Evolutionary conservation across 768 basidiomycete genomes (phyloP), one percentile per base, ranked within the genome.

Genomic region (Termitomyces sp.): DNA sequence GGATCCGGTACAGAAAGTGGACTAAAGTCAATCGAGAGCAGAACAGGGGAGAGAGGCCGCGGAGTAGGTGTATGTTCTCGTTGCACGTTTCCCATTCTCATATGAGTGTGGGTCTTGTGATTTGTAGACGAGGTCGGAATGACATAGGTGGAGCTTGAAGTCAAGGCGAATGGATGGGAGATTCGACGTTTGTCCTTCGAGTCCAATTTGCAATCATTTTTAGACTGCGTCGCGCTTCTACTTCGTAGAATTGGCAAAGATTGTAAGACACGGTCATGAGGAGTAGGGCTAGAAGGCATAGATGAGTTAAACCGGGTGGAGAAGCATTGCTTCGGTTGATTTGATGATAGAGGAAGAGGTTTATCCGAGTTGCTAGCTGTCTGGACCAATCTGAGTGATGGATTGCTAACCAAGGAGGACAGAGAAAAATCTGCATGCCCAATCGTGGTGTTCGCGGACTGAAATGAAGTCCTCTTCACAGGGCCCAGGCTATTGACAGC

Each of bases 131-230:
- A 47, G 6, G 12, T 42, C 6, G 36, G 17, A 12, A 32, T 8
- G 17, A 45, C 37, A 42, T 43, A 45, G n/a, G 17, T 17, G 20
- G 57, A 48, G 7, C 53, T 56, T 8, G 65, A 58, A 45, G 61
- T 59, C 55, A 74, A 60, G 42, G 73, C 64, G 49, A 69, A 75
- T 1, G 75, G 74, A 46, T 67, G 69, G 32, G 75, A 75, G 32
- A 75, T 73, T 54, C 59, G 67, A 9, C 56, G 56, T 58, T 53
- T 42, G 20, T 51, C 52, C 29, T 29, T 57, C 20, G 52, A 15
- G 25, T 46, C 9, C 15, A 6, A 34, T 40, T 32, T 31, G 1
- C 6, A 37, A 49, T 59, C 57, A 55, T 37, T 15, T 43, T 46
- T 58, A 29, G 46, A 15, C 8, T 40, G 52, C n/a, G 29, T 50